Percentiles rank a stretch among this genome's conserved stretches.
These are phyloP conservation scores for Hawksworthiomyces lignivorus DNA, from an alignment of 2,329 filamentous ascomycete species.

Conservation along the genomic window DNA sequence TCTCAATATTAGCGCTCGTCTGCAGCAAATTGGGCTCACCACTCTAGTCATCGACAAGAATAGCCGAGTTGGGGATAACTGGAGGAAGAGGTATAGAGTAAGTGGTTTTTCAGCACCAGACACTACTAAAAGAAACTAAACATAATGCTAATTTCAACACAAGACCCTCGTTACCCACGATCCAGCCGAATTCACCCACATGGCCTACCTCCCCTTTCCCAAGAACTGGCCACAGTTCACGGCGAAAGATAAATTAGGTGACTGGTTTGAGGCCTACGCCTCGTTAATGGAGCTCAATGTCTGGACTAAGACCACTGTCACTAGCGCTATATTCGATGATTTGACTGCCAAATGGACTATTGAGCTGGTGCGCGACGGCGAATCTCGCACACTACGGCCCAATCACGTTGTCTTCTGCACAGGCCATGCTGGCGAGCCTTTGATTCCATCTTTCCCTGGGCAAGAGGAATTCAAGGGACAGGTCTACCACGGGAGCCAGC, in stretches of 20 bases:
- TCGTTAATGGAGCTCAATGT: conserved; percentile 56
- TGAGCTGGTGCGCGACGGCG: conserved; percentile 37
- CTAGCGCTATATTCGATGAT: conserved; percentile 42
- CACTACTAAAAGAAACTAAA: neutral
- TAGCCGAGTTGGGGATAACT: conserved; percentile 52
- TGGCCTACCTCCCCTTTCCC: conserved; percentile 58
- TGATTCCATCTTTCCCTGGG: conserved; percentile 33
- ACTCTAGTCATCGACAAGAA: conserved; percentile 51
- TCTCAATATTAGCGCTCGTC: conserved; percentile 45
- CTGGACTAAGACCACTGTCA: conserved; percentile 48
- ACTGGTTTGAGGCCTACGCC: conserved; percentile 59
- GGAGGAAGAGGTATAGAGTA: conserved; percentile 45
- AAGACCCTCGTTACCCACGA: conserved; percentile 58
- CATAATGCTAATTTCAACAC: conserved; percentile 13
- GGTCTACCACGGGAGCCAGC: conserved; percentile 3
- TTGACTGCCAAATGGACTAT: conserved; percentile 45
- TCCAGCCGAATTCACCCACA: conserved; percentile 50
- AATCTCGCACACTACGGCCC: conserved; percentile 49
- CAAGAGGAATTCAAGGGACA: neutral
- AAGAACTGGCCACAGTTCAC: conserved; percentile 59
- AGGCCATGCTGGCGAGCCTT: conserved; percentile 58
- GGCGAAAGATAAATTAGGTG: conserved; percentile 60
- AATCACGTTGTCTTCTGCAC: conserved; percentile 59
- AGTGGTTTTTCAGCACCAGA: too few relatives aligned
- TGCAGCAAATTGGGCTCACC: conserved; percentile 50